Evolutionary conservation across 352 stramenopile species (phyloP), one percentile per base, ranked within the genome.

Genomic region (Pythium vanterpoolii): DNA sequence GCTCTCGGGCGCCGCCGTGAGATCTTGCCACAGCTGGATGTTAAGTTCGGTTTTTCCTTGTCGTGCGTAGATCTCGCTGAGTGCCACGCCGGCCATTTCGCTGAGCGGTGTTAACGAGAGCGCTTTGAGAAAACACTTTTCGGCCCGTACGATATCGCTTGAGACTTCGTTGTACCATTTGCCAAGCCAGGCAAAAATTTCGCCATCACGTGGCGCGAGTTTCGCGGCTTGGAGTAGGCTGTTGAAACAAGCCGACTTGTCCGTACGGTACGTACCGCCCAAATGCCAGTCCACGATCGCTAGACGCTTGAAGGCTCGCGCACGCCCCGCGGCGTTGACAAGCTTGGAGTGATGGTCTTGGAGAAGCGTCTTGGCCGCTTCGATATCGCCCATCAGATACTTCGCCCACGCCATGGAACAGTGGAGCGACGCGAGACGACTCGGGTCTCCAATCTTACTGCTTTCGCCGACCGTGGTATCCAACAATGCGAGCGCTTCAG

Each of bases 41-140:
- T 82, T 86, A n/a, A 81, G 59, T 4, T 84, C 69, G n/a, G 72
- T 56, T 34, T 93, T 87, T 16, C 54, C 67, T 50, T 91, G 81
- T 23, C 73, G 23, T 14, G 75, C 71, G 40, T 95, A 95, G 21
- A 93, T 49, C 27, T 72, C 66, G n/a, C 78, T 93, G n/a, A 95
- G 60, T 18, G 76, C 60, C 9, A 79, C 56, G 3, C 83, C 86
- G 9, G 84, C 84, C 21, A 87, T 52, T 33, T 87, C 74, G 27
- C 89, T 73, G 1, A 60, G 60, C 4, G 70, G 61, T 27, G 76
- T 74, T 10, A 95, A 48, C 21, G 81, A 77, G 19, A 95, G 70
- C 19, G 86, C 83, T 51, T 94, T 93, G 33, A 95, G 56, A 40
- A 90, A 94, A 45, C 86, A 95, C 52, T 95, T 95, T 46, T 94